phyloP scores from a whole-genome alignment of 2,329 filamentous ascomycete species.

The Ascomycota sp. region DNA sequence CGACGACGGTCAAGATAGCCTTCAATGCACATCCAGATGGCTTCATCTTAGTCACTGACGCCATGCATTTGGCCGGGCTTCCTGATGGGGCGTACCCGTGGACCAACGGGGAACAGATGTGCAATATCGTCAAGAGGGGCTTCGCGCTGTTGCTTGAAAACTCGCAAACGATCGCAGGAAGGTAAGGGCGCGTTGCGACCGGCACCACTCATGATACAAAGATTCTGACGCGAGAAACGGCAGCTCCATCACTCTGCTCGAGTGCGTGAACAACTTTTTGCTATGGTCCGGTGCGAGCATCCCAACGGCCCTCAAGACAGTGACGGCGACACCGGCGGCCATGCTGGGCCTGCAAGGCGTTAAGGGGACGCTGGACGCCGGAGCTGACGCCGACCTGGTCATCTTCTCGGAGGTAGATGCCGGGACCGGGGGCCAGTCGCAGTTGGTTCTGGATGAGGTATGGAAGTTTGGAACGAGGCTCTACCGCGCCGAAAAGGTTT shows the following conservation, averaged over 20 bases:
- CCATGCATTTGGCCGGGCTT: slow-evolving; percentile 68
- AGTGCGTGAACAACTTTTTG: slow-evolving; percentile 65
- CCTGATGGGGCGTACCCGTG: slow-evolving; percentile 69
- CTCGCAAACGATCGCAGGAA: slow-evolving; percentile 57
- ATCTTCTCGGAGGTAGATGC: slow-evolving; percentile 35
- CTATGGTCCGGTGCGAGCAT: slow-evolving; percentile 48
- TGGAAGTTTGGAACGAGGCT: slow-evolving; percentile 54
- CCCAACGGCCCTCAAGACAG: slow-evolving; percentile 45
- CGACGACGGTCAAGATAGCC: slow-evolving; percentile 71
- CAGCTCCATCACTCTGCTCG: slow-evolving; percentile 49
- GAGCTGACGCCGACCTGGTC: slow-evolving; percentile 46
- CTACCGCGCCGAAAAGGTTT: slow-evolving; percentile 5
- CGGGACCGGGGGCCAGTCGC: slow-evolving; percentile 25
- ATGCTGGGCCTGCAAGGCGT: slow-evolving; percentile 46
- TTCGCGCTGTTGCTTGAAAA: slow-evolving; percentile 53
- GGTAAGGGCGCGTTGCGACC: slow-evolving; percentile 19
- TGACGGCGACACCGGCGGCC: slow-evolving; percentile 53
- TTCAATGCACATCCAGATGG: slow-evolving; percentile 69
- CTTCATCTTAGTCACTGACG: slow-evolving; percentile 76
- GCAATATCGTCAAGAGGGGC: slow-evolving; percentile 46
- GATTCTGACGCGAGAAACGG: slow-evolving; percentile 1
- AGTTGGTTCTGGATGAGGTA: slow-evolving; percentile 47
- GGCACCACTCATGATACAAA: background rate
- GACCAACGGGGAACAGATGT: slow-evolving; percentile 46
- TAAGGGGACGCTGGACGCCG: slow-evolving; percentile 44